These are phyloP conservation scores for Chaetomium globosum DNA, from an alignment of 2,329 filamentous ascomycete genomes.

Conservation along the genomic window DNA sequence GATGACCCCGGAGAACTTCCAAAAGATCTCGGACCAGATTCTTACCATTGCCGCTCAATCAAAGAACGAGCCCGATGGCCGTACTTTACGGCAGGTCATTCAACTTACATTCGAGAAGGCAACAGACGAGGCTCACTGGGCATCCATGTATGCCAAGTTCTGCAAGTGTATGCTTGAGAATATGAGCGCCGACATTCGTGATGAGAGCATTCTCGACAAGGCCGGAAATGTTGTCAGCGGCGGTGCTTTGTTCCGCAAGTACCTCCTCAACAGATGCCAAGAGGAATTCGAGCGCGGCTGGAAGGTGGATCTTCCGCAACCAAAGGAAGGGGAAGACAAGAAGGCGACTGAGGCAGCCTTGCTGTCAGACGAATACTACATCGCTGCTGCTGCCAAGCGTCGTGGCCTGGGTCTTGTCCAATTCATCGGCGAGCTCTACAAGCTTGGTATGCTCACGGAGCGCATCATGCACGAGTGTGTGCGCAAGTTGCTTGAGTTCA, in stretches of 20 bases:
- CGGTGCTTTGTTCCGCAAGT: constrained; percentile 95
- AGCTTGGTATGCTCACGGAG: constrained; percentile 96
- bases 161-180: constrained; percentile 95
- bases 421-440: constrained; percentile 99
- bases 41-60: constrained; percentile 90
- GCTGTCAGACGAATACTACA: constrained; percentile 95
- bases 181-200: constrained; percentile 92
- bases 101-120: constrained; percentile 99
- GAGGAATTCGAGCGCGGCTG: constrained; percentile 98
- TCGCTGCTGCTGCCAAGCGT: constrained; percentile 90
- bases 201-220: constrained; percentile 93
- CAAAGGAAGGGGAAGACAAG: constrained; percentile 65
- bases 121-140: constrained; percentile 97
- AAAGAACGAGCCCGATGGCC: constrained; percentile 91
- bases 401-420: constrained; percentile 96
- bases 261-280: constrained; percentile 96
- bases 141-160: constrained; percentile 98
- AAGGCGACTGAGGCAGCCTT: constrained; percentile 73
- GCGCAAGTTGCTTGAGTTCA: constrained; percentile 93
- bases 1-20: constrained; percentile 99
- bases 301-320: constrained; percentile 83
- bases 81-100: constrained; percentile 94
- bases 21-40: constrained; percentile 92
- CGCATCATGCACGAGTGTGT: constrained; percentile 99
- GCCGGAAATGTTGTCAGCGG: constrained; percentile 84